Base-by-base conservation (phyloP, 2,329 filamentous ascomycete species). In the Hymenoscyphus repandus region DNA sequence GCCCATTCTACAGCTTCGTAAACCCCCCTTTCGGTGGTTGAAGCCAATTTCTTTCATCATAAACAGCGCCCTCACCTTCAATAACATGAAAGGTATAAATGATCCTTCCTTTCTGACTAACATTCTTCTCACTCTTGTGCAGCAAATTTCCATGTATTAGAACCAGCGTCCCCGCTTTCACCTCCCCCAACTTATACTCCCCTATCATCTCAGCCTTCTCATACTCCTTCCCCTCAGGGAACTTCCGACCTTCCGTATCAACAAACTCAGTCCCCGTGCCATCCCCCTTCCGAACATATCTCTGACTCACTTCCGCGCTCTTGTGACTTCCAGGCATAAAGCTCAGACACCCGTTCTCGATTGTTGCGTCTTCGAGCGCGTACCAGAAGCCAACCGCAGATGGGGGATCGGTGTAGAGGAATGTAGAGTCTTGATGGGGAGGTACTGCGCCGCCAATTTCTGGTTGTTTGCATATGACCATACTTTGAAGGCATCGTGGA, bases 1-100 rank as follows among this genome's bases (percentile, higher is more conserved):
- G n/a, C 17, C 10, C 18, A 20, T 47, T 27, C 57, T 45, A 66
- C 53, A 67, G 51, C 44, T 56, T 64, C 4, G 62, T 91, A 65
- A 99, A 96, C 0, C 89, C 91, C 38, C 80, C 79, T 37, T 76
- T 73, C 0, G 90, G 86, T 51, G 91, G 90, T 72, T 96, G 92
- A 68, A 99, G 70, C 93, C 93, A 97, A 70, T 99, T 99, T 70
- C 78, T 77, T 70, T 79, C 78, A 69, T 97, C 93, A 68, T 97
- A 99, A 49, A 72, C 74, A 39, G 83, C 74, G 0, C 70, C 77
- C 17, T 86, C 79, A 0, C 86, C 88, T 71, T 97, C 93, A 64
- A 97, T 97, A 51, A 95, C 81, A 73, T 99, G 93, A 68, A 97
- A 99, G 0, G 93, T 97, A 70, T 97, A 99, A 48, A 96, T 96